Conservation (phyloP, 2,329 filamentous ascomycete species). For the Keithomyces neogunnii region DNA sequence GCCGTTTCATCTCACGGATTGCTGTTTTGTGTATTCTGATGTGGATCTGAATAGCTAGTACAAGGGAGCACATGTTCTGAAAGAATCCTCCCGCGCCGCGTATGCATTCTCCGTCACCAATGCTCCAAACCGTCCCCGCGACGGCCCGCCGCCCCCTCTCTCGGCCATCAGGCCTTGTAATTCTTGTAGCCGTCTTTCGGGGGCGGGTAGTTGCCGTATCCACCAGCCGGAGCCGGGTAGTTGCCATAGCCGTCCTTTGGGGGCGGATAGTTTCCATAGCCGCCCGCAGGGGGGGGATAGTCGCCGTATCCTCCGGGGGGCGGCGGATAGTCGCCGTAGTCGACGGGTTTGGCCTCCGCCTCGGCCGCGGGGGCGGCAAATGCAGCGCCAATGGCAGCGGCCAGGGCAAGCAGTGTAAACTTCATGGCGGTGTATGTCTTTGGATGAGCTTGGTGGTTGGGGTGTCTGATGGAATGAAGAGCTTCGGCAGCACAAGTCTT, state of each 20-base stretch:
- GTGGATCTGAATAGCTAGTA: too few species aligned
- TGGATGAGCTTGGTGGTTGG: not conserved
- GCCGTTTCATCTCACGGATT: too few species aligned
- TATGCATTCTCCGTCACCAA: too few species aligned
- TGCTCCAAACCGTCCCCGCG: too few species aligned
- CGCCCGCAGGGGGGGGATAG: not conserved
- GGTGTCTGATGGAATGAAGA: not conserved
- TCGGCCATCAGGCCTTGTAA: not conserved
- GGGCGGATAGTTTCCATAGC: constrained; percentile 5
- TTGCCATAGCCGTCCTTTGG: too few species aligned
- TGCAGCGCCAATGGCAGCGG: constrained; percentile 15
- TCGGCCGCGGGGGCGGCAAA: constrained; percentile 16
- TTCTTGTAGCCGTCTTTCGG: not conserved
- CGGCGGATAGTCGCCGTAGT: not conserved
- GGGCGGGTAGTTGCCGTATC: constrained; percentile 3
- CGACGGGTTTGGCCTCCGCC: constrained; percentile 1
- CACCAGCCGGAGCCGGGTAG: not conserved
- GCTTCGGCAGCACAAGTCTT: not conserved
- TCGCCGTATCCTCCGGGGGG: not conserved
- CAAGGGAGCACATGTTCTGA: too few species aligned
- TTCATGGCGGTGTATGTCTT: constrained; percentile 18
- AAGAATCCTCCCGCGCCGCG: too few species aligned
- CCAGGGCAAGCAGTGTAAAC: constrained; percentile 16
- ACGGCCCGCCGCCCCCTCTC: not conserved
- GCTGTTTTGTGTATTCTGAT: too few species aligned